These are phyloP conservation scores for Phialophora tarda DNA, from an alignment of 2,329 filamentous ascomycete species.

Conservation along the genomic window DNA sequence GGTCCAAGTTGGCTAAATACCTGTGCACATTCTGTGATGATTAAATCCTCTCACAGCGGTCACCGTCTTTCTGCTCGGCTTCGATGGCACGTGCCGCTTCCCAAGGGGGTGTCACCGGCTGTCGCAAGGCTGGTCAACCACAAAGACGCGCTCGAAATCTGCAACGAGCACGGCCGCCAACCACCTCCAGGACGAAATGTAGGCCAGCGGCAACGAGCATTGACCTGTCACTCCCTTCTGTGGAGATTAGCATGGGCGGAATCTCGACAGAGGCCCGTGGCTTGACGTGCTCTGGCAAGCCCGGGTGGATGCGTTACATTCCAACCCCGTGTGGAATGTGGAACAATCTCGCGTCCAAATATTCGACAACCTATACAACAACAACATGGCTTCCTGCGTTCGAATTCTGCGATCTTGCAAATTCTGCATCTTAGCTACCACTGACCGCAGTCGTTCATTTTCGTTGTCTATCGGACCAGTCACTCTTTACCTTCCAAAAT, in stretches of 20 bases:
- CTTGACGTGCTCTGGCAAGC: neutral
- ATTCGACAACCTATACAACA: conserved; percentile 22
- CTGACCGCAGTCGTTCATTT: conserved; percentile 32
- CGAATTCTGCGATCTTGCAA: neutral
- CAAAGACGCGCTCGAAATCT: neutral
- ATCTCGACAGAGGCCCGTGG: neutral
- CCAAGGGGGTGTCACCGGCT: neutral
- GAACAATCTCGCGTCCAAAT: conserved; percentile 6
- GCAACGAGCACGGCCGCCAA: neutral
- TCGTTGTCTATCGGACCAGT: neutral
- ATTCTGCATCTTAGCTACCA: neutral
- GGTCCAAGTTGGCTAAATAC: neutral
- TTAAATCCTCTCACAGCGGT: neutral
- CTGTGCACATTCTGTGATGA: neutral
- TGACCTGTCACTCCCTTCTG: neutral
- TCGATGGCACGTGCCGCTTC: neutral
- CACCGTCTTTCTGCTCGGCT: neutral
- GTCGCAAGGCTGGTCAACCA: neutral
- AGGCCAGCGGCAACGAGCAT: neutral
- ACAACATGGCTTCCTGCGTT: conserved; percentile 12
- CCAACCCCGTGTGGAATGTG: conserved; percentile 14
- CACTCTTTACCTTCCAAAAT: conserved; percentile 17
- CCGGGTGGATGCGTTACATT: neutral
- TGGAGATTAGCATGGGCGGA: neutral
- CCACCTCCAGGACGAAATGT: neutral